A percentile compares a stretch with the other conserved stretches of the same genome.
phyloP scores from a whole-genome alignment of 106 monocot species.

The Cymbidium sinense region DNA sequence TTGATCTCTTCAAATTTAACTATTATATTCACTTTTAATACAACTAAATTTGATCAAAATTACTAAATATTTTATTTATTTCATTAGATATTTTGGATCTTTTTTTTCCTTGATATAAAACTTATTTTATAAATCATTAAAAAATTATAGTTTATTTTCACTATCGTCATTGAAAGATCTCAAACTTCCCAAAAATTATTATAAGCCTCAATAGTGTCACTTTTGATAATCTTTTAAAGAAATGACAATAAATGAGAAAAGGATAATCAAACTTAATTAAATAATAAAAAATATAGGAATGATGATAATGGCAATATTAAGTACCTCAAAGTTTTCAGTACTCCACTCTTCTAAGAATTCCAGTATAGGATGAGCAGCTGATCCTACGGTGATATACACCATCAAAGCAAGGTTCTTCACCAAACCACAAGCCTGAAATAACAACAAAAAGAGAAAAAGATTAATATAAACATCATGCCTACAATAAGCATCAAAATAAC shows the following conservation, averaged over 20 bases:
- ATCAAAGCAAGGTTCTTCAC: slow-evolving; percentile 97
- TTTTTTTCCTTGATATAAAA: too few species aligned
- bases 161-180: not conserved
- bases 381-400: slow-evolving; percentile 99
- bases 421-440: slow-evolving; percentile 77
- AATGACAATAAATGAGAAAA: not conserved
- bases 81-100: too few species aligned
- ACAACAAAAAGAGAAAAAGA: slow-evolving; percentile 6
- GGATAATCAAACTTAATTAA: not conserved
- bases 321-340: slow-evolving; percentile 98
- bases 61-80: too few species aligned
- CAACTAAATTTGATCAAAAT: too few species aligned
- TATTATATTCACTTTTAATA: too few species aligned
- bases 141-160: too few species aligned
- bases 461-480: not conserved
- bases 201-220: not conserved
- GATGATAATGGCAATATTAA: not conserved
- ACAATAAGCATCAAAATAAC: not conserved
- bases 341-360: slow-evolving; percentile 98
- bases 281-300: not conserved
- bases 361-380: slow-evolving; percentile 91
- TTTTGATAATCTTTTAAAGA: not conserved
- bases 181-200: not conserved
- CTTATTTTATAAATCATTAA: too few species aligned
- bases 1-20: too few species aligned